Conservation (phyloP, 805 yeast species). For the Wickerhamiella dianesei region DNA sequence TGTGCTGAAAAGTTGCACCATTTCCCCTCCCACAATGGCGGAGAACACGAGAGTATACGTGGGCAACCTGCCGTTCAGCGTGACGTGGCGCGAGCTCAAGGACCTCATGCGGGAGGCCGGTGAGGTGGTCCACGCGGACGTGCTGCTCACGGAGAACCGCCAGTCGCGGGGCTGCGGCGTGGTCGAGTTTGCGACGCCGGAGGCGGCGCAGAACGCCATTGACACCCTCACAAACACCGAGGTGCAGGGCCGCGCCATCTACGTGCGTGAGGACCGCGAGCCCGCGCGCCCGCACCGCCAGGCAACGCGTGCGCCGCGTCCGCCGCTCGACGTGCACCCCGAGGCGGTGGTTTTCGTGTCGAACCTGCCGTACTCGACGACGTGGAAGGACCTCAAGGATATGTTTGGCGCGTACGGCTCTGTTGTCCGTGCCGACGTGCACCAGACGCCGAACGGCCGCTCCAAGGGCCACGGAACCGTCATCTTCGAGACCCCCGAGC, state of each 20-base stretch:
- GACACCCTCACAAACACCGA: conserved; percentile 49
- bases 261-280: conserved; percentile 82
- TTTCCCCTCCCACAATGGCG: conserved; percentile 1
- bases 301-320: conserved; percentile 13
- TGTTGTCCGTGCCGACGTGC: conserved; percentile 72
- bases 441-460: conserved; percentile 50
- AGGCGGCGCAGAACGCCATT: conserved; percentile 62
- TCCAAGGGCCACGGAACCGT: conserved; percentile 84
- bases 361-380: conserved; percentile 67
- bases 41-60: conserved; percentile 30
- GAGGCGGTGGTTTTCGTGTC: conserved; percentile 46
- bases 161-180: conserved; percentile 47
- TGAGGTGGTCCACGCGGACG: conserved; percentile 68
- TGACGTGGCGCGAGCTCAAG: conserved; percentile 39
- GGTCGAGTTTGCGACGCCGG: conserved; percentile 59
- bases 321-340: not conserved
- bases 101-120: conserved; percentile 74
- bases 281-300: conserved; percentile 31
- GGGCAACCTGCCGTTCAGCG: conserved; percentile 30
- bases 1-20: not conserved
- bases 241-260: conserved; percentile 62
- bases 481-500: conserved; percentile 48
- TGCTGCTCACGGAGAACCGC: conserved; percentile 58
- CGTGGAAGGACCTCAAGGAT: conserved; percentile 79
- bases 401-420: conserved; percentile 64